Base-by-base conservation (phyloP, 768 basidiomycete genomes). In the Auricularia heimuer region DNA sequence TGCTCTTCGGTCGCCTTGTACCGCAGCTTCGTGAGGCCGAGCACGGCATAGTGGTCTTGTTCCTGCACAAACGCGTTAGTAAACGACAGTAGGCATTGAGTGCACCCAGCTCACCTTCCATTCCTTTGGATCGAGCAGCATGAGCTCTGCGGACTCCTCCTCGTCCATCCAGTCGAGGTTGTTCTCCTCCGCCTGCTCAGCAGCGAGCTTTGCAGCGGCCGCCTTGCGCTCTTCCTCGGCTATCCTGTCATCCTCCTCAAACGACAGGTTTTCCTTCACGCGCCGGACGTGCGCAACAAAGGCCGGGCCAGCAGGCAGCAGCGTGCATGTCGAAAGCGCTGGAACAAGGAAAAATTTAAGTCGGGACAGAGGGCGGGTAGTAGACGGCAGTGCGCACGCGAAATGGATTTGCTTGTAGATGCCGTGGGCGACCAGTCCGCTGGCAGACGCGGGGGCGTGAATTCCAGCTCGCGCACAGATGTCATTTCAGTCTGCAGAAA, bases 1-100 rank as follows among this genome's bases (percentile, higher is more conserved):
- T 99, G 97, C 65, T 86, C 95, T 21, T 87, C 81, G 29, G 83
- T 91, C 11, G 97, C 95, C 68, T 81, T 84, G 82, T 89, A 91
- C 66, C 97, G 84, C 65, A 97, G 81, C 72, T 89, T 88, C 45
- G 94, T 94, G 8, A 99, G 84, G 69, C 97, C 97, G 63, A 99
- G 88, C 47, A 99, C 93, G 64, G 91, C 91, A 73, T 99, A 99
- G 73, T 98, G 92, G 74, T 99, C 96, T 84, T 98, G 97, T 85
- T 96, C 94, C 90, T 94, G 70, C 24, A 4, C 34, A 56, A 61
- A 10, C 16, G 29, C 34, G 45, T 29, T 29, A 29, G 29, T 29
- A 34, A 35, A 14, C 61, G 7, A 66, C 18, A 10, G 29, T 29
- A 29, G 29, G 29, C 29, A 3, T 29, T 29, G 29, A 29, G 29